Base-by-base conservation (phyloP, 2,329 filamentous ascomycete species). In the Talaromyces rugulosus region DNA sequence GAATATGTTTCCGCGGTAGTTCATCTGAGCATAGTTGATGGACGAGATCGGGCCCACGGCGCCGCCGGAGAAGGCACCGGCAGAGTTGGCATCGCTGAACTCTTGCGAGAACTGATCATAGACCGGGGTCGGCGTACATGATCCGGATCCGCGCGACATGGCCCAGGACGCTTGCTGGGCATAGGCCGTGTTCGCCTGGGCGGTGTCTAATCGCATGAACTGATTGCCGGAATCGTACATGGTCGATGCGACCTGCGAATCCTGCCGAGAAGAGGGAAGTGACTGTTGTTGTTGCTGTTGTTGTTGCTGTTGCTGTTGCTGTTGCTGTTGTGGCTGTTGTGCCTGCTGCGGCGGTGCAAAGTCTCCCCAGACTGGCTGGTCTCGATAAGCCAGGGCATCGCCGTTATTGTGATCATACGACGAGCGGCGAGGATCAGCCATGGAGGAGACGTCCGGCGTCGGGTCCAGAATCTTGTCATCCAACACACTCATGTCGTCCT, bases 91-190 rank as follows among this genome's bases (percentile, higher is more conserved):
- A 59, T 84, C 81, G 50, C 30, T 16, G 69, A 81, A 81, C 55
- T 84, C 81, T 44, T 79, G 75, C 36, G 80, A 77, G 69, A 84
- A 85, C 53, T 87, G 84, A 69, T 90, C 88, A 70, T 91, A 90
- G 59, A 86, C 81, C 64, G 86, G 87, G 64, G 92, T 86, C 16
- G 90, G 89, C 6, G 91, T 94, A 74, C 87, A 89, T 65, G 90
- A 85, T 58, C 87, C 89, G 30, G 89, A 90, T 68, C 80, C 81
- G 57, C 83, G 83, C 68, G 86, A 83, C 73, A 88, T 82, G 56
- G 86, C 80, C 89, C 90, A 93, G 64, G 80, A 72, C 58, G 78
- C 73, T 55, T 80, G 79, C 67, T 83, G 81, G 14, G 50, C 50
- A 65, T 82, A 72, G 70, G 76, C 68, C 12, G 70, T 63, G 62